Conservation (phyloP, 2,329 filamentous ascomycete species). For the Neodidymelliopsis sp. region DNA sequence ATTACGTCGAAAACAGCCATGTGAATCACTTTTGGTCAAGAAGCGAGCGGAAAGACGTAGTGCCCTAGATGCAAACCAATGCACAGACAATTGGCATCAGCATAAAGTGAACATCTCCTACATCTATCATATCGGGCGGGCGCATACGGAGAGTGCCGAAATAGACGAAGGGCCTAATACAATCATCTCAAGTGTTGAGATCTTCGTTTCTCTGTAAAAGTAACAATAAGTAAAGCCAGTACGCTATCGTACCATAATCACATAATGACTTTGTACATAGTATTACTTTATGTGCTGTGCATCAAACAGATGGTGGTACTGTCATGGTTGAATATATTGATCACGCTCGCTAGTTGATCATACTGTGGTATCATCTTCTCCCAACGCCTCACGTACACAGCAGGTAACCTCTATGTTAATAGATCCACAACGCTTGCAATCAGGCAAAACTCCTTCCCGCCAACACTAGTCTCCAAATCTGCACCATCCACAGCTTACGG, state of each 20-base stretch:
- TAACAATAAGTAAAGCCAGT: slow-evolving; percentile 2
- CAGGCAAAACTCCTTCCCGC: background rate
- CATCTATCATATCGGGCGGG: background rate
- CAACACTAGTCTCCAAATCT: background rate
- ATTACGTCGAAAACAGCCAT: too few relatives aligned
- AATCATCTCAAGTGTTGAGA: slow-evolving; percentile 4
- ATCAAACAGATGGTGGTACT: background rate
- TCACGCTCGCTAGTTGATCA: slow-evolving; percentile 3
- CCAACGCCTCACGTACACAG: background rate
- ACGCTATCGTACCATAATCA: background rate
- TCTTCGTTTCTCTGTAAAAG: slow-evolving; percentile 8
- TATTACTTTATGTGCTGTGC: background rate
- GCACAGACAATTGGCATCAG: background rate
- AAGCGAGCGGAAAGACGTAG: slow-evolving; percentile 5
- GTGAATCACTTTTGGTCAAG: slow-evolving; percentile 2
- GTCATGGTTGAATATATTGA: slow-evolving; percentile 1
- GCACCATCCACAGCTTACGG: slow-evolving; percentile 52
- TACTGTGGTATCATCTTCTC: slow-evolving; percentile 13
- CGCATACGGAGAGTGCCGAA: slow-evolving; percentile 1
- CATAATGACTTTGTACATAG: background rate
- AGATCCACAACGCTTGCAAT: background rate
- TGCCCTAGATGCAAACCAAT: slow-evolving; percentile 6
- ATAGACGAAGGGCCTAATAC: background rate
- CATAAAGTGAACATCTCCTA: background rate
- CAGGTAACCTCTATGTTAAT: background rate